Base-by-base conservation (phyloP, 1,284 basidiomycete species). In the Uromyces viciae-fabae region DNA sequence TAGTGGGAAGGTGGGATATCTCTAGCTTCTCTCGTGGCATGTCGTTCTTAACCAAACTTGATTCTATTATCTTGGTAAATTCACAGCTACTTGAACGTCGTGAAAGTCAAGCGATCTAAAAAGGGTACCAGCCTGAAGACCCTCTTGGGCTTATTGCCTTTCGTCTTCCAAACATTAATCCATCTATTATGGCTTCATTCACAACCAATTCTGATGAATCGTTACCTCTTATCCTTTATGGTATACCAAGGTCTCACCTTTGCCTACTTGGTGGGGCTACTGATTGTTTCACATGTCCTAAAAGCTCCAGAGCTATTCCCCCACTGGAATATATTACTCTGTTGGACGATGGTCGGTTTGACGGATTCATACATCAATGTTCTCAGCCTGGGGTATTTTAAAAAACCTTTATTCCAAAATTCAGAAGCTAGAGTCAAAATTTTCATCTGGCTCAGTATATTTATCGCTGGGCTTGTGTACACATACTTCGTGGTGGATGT, bases 231-330 rank as follows among this genome's bases (percentile, higher is more conserved):
- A 22, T 72, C 46, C 38, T 82, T 68, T 28, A 60, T 78, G 72
- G 64, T 60, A 7, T 46, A 71, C n/a, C 33, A 31, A 72, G 64
- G 84, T 28, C 49, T 84, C 28, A 72, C 76, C 4, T 87, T 88
- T 82, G 87, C 88, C 3, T 88, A 89, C 84, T 87, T 89, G 84
- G 95, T 98, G 62, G 94, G 94, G 49, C 88, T 93, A 83, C 92
- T 98, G 87, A 98, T 98, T 85, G 88, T 98, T 46, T 94, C 95
- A 0, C 96, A 99, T 86, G 91, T 98, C 56, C 95, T 94, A 73
- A 91, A 91, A 83, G 89, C 90, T 54, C 88, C 91, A 4, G 79
- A 81, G 49, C 40, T 81, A 7, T 97, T 98, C 88, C 95, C 95
- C 0, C 89, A 90, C 86, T 95, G 92, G 90, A 94, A 97, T 86